Evolutionary conservation across 2,329 filamentous ascomycete genomes (phyloP), one percentile per base, ranked within the genome.

Genomic region (Xylogone sp.): DNA sequence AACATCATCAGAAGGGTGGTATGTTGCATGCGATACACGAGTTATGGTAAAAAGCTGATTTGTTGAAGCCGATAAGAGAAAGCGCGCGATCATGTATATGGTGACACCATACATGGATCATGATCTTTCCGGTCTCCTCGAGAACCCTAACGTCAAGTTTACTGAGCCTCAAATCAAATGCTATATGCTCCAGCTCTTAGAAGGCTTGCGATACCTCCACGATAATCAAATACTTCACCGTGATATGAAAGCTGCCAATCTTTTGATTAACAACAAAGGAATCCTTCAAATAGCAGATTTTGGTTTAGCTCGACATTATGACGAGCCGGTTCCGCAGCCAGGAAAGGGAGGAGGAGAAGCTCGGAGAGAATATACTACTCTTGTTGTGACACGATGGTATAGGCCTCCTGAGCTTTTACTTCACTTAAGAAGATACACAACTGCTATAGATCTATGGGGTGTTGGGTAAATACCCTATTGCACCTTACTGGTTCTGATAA

Each of bases 91-190:
- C 61, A 91, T 99, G 77, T 97, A 97, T 72, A 99, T 99, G 94
- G 93, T 96, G 48, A 97, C 87, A 43, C 94, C 93, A 6, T 99
- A 99, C 70, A 97, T 97, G 91, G 92, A 97, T 62, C 94, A 99
- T 71, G 94, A 99, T 71, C 80, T 99, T n/a, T 96, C 93, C 8
- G 94, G 94, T 43, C 82, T 99, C 24, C 84, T 99, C 62, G 94
- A 97, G 69, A 99, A 99, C 63, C 93, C 93, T 9, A 84, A 86
- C 6, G 92, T 99, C 39, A 81, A 82, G 42, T 93, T 99, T 64
- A 88, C 87, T 46, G 86, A 92, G 64, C 81, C 90, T 3, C 92
- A 97, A 68, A 96, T 97, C 70, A 99, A 99, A 70, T 99, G 94
- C 74, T 99, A 99, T 71, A 86, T 99, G 82, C 75, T 94, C 53